Evolutionary conservation across 2,329 filamentous ascomycete species (phyloP), one percentile per base, ranked within the genome.

Genomic region (Laburnicola sp.): DNA sequence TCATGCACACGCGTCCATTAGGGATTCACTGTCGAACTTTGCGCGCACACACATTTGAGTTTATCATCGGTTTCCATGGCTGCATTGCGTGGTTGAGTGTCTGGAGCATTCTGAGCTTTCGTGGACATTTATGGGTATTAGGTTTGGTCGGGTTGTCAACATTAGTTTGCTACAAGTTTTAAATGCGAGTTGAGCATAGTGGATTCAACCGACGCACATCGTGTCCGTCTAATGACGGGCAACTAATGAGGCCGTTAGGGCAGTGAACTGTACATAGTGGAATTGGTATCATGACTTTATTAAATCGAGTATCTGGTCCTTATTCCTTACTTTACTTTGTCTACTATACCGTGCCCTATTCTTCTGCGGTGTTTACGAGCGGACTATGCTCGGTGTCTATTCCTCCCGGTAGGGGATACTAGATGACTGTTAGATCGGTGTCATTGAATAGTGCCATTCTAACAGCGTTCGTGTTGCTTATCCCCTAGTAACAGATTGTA

Each of bases 41-140:
- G 42, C 51, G 45, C 54, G 28, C 35, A 43, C 45, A 54, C 48
- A 53, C 30, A 44, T 48, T 49, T 46, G 59, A 57, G 54, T 58
- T 56, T 49, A 52, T 53, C 7, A 7, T 48, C 57, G 54, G 53
- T 40, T 59, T 51, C 50, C 51, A 46, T 58, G 51, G 56, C 63
- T 69, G 66, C 65, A 68, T 70, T 66, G 66, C 64, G 60, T 52
- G 54, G 58, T 54, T 60, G 50, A 57, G 49, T 58, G 34, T 58
- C 40, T 50, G 60, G 57, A 62, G 65, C 63, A 66, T 68, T 63
- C 55, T 62, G 53, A 36, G 56, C 28, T 44, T 45, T 54, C 34
- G 30, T 56, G 47, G 51, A 51, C 45, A 45, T 50, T 52, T 41
- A 51, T 48, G 36, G 34, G 41, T 46, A 48, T 51, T 51, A 41